Percentiles rank a stretch among this genome's conserved stretches.
Evolutionary conservation across 2,329 filamentous ascomycete species (phyloP).

Genomic region (Monosporascus sp.): DNA sequence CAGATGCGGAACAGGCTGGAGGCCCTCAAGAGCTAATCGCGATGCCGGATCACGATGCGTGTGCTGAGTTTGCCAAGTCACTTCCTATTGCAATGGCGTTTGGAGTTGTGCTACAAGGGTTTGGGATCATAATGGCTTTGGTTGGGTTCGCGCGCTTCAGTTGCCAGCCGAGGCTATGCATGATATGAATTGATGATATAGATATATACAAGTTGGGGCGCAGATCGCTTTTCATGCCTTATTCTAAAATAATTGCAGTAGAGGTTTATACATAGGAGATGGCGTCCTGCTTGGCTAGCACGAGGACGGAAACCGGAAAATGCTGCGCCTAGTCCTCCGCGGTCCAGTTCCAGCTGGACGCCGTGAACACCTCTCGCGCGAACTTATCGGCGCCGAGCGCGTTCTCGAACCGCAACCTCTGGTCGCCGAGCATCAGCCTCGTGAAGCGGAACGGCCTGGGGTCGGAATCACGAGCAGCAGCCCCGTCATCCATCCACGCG

Average conservation of each 20-base stretch:
- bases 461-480: background rate
- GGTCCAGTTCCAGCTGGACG: slow-evolving; percentile 56
- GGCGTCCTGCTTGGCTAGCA: no score
- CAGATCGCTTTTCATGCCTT: background rate
- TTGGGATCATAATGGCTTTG: slow-evolving; percentile 5
- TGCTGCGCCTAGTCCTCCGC: slow-evolving; percentile 35
- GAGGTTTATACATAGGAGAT: no score
- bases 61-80: background rate
- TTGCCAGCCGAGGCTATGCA: background rate
- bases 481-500: slow-evolving; percentile 32
- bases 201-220: background rate
- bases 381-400: slow-evolving; percentile 45
- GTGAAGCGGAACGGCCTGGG: slow-evolving; percentile 42
- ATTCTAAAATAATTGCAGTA: background rate
- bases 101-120: slow-evolving; percentile 8
- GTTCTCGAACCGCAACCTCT: slow-evolving; percentile 44
- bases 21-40: slow-evolving; percentile 71
- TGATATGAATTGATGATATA: background rate
- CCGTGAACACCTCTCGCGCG: slow-evolving; percentile 50
- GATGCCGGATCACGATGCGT: background rate
- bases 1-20: slow-evolving; percentile 92
- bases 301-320: no score
- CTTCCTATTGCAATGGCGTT: slow-evolving; percentile 12
- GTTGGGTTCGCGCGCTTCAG: no score
- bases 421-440: slow-evolving; percentile 43